Evolutionary conservation across 345 rosid species (phyloP).

Genomic region (Dipteronia dyeriana): DNA sequence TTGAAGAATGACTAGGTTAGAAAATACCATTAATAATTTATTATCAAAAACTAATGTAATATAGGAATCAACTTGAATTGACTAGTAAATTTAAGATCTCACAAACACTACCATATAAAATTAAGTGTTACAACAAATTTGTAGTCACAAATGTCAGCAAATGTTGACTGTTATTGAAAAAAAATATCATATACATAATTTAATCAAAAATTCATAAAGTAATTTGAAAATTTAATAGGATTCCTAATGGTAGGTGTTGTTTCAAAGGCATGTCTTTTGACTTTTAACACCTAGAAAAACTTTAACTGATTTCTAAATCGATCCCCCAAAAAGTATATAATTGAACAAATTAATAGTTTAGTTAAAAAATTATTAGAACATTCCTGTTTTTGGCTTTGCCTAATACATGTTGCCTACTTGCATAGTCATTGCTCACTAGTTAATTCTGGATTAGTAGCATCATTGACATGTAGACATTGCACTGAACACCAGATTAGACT

Average conservation of each 20-base stretch:
- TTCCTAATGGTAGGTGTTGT: not conserved
- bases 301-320: not conserved
- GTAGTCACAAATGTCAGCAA: conserved; percentile 25
- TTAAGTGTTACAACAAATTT: not conserved
- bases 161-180: conserved; percentile 27
- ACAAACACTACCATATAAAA: not conserved
- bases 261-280: not conserved
- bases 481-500: not conserved
- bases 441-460: not conserved
- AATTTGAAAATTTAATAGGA: not conserved
- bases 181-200: not conserved
- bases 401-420: too few species aligned
- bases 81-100: not conserved
- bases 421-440: not conserved
- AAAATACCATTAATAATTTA: not conserved
- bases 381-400: not conserved
- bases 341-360: not conserved
- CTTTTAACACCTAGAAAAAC: not conserved
- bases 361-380: not conserved
- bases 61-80: not conserved
- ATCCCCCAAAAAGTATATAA: not conserved
- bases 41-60: not conserved
- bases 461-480: conserved; percentile 12
- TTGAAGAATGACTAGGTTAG: too few species aligned
- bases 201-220: not conserved